Base-by-base conservation (phyloP, 2,329 filamentous ascomycete genomes). In the Alternaria conjuncta region DNA sequence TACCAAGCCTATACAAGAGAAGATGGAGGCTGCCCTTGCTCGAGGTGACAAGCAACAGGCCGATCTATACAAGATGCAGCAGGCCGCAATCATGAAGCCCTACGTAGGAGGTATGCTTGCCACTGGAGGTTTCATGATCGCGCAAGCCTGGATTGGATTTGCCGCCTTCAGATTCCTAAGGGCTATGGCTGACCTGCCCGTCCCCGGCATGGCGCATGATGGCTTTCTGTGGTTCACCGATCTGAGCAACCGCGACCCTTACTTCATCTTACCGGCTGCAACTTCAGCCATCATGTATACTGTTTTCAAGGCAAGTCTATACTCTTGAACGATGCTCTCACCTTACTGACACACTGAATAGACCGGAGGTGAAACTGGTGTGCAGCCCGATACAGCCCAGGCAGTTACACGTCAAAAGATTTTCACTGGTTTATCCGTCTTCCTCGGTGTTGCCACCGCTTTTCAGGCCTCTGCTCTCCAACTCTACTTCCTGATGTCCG, bases 211-310 rank as follows among this genome's bases (percentile, higher is more conserved):
- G 68, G 87, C 92, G 71, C 83, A 82, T 1, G 92, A 92, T 30
- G 90, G 92, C 3, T 81, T 89, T 36, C 81, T 89, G 44, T 99
- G 96, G 96, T 87, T 98, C 69, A 81, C 83, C 2, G 92, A 98
- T 78, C 80, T 99, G 66, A 90, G 93, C 0, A 76, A 89, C 21
- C 79, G 87, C 2, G 96, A 99, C 79, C 95, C 96, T 0, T 90
- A 86, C 72, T 95, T 88, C 71, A 78, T 96, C 44, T 82, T 98
- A 30, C 96, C 96, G 2, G 66, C 88, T 3, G 61, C 85, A 2
- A 88, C 89, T 4, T 86, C 89, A 2, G 79, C 75, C 8, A 75
- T 88, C 57, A 86, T 91, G 79, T 87, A 86, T 69, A 69, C 83
- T 26, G 85, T 88, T 55, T 81, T 93, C 60, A 84, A 84, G 82